Conservation (phyloP, 768 basidiomycete species). For the Rhizopogon vesiculosus region DNA sequence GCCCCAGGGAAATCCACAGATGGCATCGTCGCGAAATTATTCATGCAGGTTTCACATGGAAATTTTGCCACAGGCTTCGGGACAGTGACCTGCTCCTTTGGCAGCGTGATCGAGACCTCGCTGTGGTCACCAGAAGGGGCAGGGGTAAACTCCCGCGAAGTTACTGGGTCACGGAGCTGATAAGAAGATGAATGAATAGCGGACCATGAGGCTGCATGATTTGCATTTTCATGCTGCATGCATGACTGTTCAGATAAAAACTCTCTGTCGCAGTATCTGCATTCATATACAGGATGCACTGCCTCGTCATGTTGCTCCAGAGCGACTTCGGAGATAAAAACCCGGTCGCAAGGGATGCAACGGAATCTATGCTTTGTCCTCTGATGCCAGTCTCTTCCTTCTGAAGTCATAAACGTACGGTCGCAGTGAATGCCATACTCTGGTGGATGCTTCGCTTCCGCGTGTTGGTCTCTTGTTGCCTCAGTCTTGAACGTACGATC, state of each 20-base stretch:
- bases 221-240: background rate
- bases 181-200: background rate
- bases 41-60: background rate
- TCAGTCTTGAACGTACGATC: slow-evolving; percentile 3
- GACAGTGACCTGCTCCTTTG: background rate
- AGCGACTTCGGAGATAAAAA: slow-evolving; percentile 4
- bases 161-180: too few species aligned
- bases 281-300: slow-evolving; percentile 6
- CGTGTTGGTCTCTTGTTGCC: slow-evolving; percentile 7
- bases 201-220: background rate
- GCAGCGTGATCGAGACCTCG: background rate
- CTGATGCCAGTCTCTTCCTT: slow-evolving; percentile 9
- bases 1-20: background rate
- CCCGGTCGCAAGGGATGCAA: slow-evolving; percentile 3
- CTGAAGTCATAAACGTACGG: slow-evolving; percentile 1
- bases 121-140: background rate
- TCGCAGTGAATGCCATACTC: slow-evolving; percentile 8
- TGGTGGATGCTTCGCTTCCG: background rate
- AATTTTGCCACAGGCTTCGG: background rate
- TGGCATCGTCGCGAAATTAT: background rate
- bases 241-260: background rate
- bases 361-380: slow-evolving; percentile 1
- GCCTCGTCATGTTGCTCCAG: slow-evolving; percentile 8
- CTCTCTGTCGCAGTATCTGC: background rate
- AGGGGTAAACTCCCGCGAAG: too few species aligned